Percentiles rank a stretch among this genome's conserved stretches.
These are phyloP conservation scores for Cryphonectria japonica DNA, from an alignment of 2,329 filamentous ascomycete genomes.

Conservation along the genomic window DNA sequence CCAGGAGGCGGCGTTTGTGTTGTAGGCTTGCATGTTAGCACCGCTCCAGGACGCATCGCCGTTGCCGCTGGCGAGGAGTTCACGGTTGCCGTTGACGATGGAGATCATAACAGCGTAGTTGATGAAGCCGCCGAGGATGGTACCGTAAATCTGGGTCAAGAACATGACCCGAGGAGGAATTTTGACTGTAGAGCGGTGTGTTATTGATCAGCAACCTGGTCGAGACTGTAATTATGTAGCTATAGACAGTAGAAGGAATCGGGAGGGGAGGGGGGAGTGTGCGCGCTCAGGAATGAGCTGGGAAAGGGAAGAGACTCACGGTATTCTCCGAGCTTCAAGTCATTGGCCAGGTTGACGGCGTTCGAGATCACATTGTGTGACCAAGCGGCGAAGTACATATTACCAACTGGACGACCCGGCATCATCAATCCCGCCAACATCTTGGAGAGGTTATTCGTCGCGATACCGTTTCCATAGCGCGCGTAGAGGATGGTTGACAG, in stretches of 20 bases:
- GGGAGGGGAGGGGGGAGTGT: not conserved
- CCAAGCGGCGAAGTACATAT: conserved; percentile 64
- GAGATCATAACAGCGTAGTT: conserved; percentile 61
- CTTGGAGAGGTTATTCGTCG: conserved; percentile 62
- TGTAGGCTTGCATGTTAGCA: conserved; percentile 52
- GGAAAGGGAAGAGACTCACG: conserved; percentile 40
- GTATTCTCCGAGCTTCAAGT: conserved; percentile 64
- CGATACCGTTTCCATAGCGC: conserved; percentile 59
- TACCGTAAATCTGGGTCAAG: conserved; percentile 58
- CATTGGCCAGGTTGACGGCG: conserved; percentile 53
- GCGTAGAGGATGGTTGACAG: conserved; percentile 55
- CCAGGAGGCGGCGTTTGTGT: conserved; percentile 52
- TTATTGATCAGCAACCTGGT: not conserved
- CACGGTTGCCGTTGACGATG: conserved; percentile 54
- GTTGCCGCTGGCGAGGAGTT: conserved; percentile 47
- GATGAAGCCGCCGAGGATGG: conserved; percentile 55
- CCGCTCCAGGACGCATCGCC: conserved; percentile 59
- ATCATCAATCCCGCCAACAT: conserved; percentile 58
- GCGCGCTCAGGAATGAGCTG: too few relatives aligned
- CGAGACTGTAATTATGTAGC: fast-evolving
- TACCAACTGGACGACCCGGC: conserved; percentile 55
- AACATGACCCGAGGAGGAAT: conserved; percentile 61
- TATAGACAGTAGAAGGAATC: too few relatives aligned
- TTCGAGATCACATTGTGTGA: conserved; percentile 60
- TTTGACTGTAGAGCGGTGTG: conserved; percentile 47